Base-by-base conservation (phyloP, 2,329 filamentous ascomycete genomes). In the Aspergillus glaucus region DNA sequence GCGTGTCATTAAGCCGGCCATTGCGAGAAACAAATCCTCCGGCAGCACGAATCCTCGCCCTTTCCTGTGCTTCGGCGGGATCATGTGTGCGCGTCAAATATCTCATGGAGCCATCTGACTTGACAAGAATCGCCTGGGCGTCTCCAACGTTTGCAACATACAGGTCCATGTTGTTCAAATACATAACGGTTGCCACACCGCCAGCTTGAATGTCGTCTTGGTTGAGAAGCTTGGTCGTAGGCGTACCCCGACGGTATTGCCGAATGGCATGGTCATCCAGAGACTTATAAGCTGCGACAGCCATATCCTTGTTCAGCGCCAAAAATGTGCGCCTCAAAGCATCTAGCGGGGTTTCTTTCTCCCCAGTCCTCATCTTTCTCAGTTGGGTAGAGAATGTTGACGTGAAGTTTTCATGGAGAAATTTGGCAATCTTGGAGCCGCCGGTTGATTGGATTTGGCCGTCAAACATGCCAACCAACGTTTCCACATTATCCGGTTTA, bases 101-200 rank as follows among this genome's bases (percentile, higher is more conserved):
- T 61, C 84, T 85, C 69, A 93, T 82, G 21, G 85, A 82, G 36
- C 90, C 89, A 64, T 95, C 90, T 1, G 87, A 88, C 60, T 91
- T 87, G 54, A 98, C 93, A 17, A 97, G 78, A 71, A 98, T 87
- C n/a, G 91, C 92, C 69, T 97, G 90, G 4, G 87, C 89, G 69
- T 98, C 90, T 46, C 93, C 93, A 19, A 98, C 88, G 60, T 98
- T 98, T 54, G 91, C 93, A 47, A 97, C 85, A 62, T 88, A 96
- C 3, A 98, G 79, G 59, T 97, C 89, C 69, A 89, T 91, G 57
- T 87, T 86, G 59, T 91, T 86, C 28, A 98, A 74, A 61, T 95
- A 98, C 46, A 93, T 78, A 2, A 97, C 87, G 0, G 93, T 96
- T 2, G 92, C 93, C 42, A 95, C 90, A 50, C 88, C 89, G 37